Conservation (phyloP, 257 asterid genomes). For the Avicennia marina region DNA sequence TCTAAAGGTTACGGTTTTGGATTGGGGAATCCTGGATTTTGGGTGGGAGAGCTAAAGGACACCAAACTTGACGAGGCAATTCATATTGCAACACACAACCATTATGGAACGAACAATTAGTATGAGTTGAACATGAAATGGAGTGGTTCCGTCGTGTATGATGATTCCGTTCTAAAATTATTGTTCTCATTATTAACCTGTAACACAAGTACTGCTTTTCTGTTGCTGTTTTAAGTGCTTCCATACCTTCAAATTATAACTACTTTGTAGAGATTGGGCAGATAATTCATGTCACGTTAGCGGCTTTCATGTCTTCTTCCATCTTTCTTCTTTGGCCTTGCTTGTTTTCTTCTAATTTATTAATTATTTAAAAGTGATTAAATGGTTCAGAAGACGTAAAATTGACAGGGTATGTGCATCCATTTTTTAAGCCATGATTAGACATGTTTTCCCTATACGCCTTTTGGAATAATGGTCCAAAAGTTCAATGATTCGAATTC, state of each 20-base stretch:
- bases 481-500: no score
- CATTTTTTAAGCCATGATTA: no score
- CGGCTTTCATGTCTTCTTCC: no score
- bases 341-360: no score
- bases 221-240: neutral
- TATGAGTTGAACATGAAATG: conserved; percentile 16
- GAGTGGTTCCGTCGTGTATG: conserved; percentile 19
- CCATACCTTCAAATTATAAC: neutral
- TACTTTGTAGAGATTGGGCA: no score
- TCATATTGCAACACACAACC: conserved; percentile 7
- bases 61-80: conserved; percentile 14
- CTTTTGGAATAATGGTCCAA: no score
- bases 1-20: neutral
- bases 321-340: no score
- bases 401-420: no score
- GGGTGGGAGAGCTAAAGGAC: conserved; percentile 4
- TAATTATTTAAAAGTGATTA: no score
- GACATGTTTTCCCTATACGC: no score
- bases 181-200: conserved; percentile 7
- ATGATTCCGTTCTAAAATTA: neutral
- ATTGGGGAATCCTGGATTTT: conserved; percentile 8
- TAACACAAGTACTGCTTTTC: neutral
- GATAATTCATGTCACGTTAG: no score
- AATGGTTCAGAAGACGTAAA: no score
- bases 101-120: neutral